Conservation (phyloP, 1,284 basidiomycete species). For the Puccinia polysora region DNA sequence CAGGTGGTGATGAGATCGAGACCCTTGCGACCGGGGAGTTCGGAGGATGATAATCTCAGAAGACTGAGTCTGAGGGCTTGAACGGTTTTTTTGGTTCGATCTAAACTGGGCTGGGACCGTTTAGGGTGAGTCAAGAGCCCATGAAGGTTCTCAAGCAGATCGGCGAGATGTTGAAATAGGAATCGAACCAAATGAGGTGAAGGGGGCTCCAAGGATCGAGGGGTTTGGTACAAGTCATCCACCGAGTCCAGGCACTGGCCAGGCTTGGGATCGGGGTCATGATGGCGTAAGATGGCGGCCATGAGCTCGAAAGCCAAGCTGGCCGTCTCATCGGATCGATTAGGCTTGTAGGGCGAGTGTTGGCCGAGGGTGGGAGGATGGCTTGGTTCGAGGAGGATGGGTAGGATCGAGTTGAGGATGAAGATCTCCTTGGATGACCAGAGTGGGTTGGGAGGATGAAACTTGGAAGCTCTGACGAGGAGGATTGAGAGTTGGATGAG, state of each 20-base stretch:
- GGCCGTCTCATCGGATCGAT: neutral
- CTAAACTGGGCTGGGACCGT: slow-evolving; percentile 5
- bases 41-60: slow-evolving; percentile 18
- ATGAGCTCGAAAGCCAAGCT: neutral
- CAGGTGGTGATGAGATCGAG: slow-evolving; percentile 19
- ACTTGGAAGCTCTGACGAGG: slow-evolving; percentile 5
- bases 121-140: neutral
- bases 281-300: neutral
- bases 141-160: slow-evolving; percentile 12
- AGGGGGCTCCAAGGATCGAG: neutral
- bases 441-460: neutral
- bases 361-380: neutral
- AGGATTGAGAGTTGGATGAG: neutral
- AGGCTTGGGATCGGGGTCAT: neutral
- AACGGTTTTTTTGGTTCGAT: slow-evolving; percentile 4
- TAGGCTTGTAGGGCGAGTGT: too few species aligned
- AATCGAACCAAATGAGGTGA: neutral
- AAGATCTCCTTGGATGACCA: slow-evolving; percentile 16
- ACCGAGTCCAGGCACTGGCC: neutral
- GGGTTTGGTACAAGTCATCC: slow-evolving; percentile 21
- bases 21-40: neutral
- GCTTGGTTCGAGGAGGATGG: slow-evolving; percentile 20
- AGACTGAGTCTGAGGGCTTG: neutral
- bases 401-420: slow-evolving; percentile 4
- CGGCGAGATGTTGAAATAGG: slow-evolving; percentile 23